A percentile compares a stretch with the other conserved stretches of the same genome.
Evolutionary conservation across 345 rosid species (phyloP).

Genomic region (Populus deltoides): DNA sequence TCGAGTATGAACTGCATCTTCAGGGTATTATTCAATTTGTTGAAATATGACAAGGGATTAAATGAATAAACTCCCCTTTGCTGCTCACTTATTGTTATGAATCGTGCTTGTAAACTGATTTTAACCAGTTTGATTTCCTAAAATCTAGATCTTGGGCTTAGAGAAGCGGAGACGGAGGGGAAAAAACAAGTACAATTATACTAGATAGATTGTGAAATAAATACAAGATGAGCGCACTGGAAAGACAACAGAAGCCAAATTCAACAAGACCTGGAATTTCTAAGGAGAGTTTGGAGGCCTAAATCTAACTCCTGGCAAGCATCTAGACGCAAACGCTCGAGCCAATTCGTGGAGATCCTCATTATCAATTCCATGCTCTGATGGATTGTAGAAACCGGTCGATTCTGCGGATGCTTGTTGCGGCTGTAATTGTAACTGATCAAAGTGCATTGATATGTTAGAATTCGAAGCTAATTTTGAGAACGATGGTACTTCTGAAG

Average conservation of each 20-base stretch:
- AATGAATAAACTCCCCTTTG: too few relatives aligned
- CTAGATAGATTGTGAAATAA: too few relatives aligned
- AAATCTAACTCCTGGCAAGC: conserved; percentile 39
- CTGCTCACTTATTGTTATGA: too few relatives aligned
- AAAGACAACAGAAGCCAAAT: not conserved
- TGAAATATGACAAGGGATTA: too few relatives aligned
- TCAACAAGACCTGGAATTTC: not conserved
- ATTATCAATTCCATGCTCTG: conserved; percentile 24
- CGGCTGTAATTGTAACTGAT: conserved; percentile 17
- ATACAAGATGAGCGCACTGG: not conserved
- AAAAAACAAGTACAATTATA: too few relatives aligned
- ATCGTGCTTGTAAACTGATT: not conserved
- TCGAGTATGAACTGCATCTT: too few relatives aligned
- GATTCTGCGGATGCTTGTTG: conserved; percentile 10
- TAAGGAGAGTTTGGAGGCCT: conserved; percentile 30
- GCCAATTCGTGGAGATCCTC: conserved; percentile 46
- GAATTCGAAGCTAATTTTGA: conserved; percentile 26
- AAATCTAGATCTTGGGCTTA: not conserved
- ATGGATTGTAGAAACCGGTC: conserved; percentile 2
- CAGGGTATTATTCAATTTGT: too few relatives aligned
- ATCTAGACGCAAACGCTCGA: conserved; percentile 46
- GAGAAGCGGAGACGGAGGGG: not conserved
- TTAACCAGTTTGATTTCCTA: not conserved
- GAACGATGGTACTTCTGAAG: conserved; percentile 21
- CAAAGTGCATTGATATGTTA: conserved; percentile 27